Percentiles rank a stretch among this genome's conserved stretches.
Conservation (phyloP, 768 basidiomycete species). For the Russula virescens region DNA sequence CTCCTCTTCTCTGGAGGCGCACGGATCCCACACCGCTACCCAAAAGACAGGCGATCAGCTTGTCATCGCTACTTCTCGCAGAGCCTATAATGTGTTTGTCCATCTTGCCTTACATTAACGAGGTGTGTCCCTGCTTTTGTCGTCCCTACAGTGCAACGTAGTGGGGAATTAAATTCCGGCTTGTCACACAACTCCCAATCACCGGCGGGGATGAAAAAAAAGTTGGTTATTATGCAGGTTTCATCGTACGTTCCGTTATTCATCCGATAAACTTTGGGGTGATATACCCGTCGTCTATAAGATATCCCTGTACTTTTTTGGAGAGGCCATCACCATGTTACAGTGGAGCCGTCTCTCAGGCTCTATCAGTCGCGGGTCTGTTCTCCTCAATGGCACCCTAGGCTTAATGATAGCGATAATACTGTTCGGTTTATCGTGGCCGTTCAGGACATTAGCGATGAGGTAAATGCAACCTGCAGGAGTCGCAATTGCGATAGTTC, state of each 20-base stretch:
- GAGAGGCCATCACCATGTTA: slow-evolving; percentile 41
- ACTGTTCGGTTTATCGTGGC: slow-evolving; percentile 34
- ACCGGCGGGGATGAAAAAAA: neutral
- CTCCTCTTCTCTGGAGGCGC: neutral
- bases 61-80: neutral
- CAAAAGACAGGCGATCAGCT: neutral
- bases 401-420: slow-evolving; percentile 33
- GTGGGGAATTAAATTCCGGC: neutral
- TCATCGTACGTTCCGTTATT: neutral
- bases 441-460: slow-evolving; percentile 29
- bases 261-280: neutral
- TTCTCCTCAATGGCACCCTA: slow-evolving; percentile 36
- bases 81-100: neutral
- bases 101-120: neutral
- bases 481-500: neutral
- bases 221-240: neutral
- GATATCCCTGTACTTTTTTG: slow-evolving; percentile 45
- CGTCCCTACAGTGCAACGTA: no score
- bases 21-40: neutral
- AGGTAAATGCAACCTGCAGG: slow-evolving; percentile 23
- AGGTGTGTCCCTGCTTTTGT: neutral
- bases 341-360: slow-evolving; percentile 46
- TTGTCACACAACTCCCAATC: neutral
- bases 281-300: slow-evolving; percentile 14
- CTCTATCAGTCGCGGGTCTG: slow-evolving; percentile 44